phyloP scores from a whole-genome alignment of 139 green algal species.

The Raphidocelis subcapitata region DNA sequence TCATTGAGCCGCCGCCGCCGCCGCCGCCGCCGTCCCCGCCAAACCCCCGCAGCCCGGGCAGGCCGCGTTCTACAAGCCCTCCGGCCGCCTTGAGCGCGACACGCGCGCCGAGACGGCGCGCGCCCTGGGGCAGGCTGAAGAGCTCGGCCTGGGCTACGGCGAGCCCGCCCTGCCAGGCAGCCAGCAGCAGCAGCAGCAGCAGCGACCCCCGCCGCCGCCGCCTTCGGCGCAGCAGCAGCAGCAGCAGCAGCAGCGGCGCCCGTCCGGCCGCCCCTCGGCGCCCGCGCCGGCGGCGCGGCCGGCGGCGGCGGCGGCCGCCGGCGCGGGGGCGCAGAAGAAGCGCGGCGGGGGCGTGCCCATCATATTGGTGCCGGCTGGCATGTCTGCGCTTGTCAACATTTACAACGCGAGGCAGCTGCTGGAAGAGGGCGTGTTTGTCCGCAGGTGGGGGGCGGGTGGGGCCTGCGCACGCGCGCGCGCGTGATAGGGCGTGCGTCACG shows the following conservation, averaged over 20 bases:
- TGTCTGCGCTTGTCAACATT: conserved; percentile 58
- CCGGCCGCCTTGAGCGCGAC: conserved; percentile 47
- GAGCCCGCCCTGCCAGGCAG: too few species aligned
- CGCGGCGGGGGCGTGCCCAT: conserved; percentile 36
- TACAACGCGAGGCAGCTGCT: conserved; percentile 50
- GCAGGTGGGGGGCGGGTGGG: not conserved
- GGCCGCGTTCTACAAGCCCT: conserved; percentile 32
- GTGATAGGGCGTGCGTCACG: too few species aligned
- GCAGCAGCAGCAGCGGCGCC: conserved; percentile 22
- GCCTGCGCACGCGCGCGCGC: too few species aligned
- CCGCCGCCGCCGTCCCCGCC: too few species aligned
- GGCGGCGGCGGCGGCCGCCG: conserved; percentile 5
- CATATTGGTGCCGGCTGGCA: conserved; percentile 54
- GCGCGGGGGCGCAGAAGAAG: not conserved
- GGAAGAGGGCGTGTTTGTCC: conserved; percentile 39
- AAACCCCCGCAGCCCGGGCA: not conserved
- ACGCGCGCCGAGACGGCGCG: conserved; percentile 26
- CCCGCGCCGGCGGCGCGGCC: not conserved
- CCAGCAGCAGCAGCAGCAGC: conserved; percentile 8
- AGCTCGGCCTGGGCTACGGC: conserved; percentile 21
- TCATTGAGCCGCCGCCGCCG: too few species aligned
- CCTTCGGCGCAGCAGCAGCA: conserved; percentile 11
- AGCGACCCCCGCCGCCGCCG: conserved; percentile 2
- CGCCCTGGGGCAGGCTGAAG: conserved; percentile 28
- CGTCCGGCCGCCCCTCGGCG: not conserved